Base-by-base conservation (phyloP, 106 monocot genomes). In the Allium sativum region DNA sequence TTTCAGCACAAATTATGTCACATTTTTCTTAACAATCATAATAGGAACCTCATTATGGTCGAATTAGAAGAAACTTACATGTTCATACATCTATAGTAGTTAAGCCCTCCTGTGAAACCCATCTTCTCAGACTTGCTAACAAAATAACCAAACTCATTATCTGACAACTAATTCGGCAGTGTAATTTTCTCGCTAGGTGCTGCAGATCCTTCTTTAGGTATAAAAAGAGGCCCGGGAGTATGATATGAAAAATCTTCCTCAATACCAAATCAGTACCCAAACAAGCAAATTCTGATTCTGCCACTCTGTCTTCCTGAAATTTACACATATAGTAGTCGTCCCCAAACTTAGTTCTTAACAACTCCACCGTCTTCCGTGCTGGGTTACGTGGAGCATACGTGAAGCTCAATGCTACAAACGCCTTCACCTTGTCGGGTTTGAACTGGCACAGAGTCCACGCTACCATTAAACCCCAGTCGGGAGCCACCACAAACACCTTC, bases 401-500 rank as follows among this genome's bases (percentile, higher is more conserved):
- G 7, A 85, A 79, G 52, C 90, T 83, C 48, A 80, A 21, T 42
- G 74, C 83, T 65, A 83, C 82, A 59, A 87, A 53, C 3, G 77
- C 83, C 59, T 68, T 76, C 42, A 80, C 77, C 44, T 44, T 70
- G 16, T 87, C 83, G 9, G 79, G 77, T 42, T 83, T 62, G 31
- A 83, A 67, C 70, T 64, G 21, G 58, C 77, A 77, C 15, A 88
- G 62, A 45, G 64, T 62, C 83, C 87, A 83, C 20, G 87, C 79
- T 44, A 80, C 64, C 10, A 73, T 31, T 22, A 83, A 79, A 19
- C 88, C 88, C 83, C 88, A 83, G 48, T 83, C 83, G 52, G 83
- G 88, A 16, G 64, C 88, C 18, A 75, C 83, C 20, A 88, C 82
- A 67, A 80, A 83, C 51, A 80, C 88, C 80, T 72, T 44, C 22